Conservation (phyloP, 2,329 filamentous ascomycete genomes). For the Tolypocladium paradoxum region DNA sequence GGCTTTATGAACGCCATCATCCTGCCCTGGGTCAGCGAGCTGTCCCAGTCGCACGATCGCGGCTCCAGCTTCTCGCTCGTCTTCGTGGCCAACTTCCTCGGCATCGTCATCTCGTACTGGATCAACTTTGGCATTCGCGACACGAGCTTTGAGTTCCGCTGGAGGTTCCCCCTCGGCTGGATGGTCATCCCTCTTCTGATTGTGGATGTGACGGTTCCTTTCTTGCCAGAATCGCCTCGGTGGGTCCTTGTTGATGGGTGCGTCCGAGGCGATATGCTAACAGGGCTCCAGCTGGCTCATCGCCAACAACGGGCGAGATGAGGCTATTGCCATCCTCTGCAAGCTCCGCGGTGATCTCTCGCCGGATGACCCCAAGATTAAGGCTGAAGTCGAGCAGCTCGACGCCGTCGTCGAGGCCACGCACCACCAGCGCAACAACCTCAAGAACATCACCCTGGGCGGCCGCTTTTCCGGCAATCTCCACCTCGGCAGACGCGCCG, state of each 20-base stretch:
- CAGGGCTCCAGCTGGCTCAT: slow-evolving; percentile 22
- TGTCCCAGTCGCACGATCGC: slow-evolving; percentile 32
- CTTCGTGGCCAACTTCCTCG: slow-evolving; percentile 42
- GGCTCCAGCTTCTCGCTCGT: slow-evolving; percentile 36
- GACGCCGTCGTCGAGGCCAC: slow-evolving; percentile 27
- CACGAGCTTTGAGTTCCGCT: slow-evolving; percentile 19
- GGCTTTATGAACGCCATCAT: slow-evolving; percentile 39
- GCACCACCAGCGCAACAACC: slow-evolving; percentile 25
- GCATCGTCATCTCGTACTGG: slow-evolving; percentile 32
- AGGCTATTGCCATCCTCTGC: slow-evolving; percentile 23
- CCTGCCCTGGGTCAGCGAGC: slow-evolving; percentile 36
- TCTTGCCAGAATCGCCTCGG: slow-evolving; percentile 31
- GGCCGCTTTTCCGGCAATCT: slow-evolving; percentile 22
- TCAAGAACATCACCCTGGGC: slow-evolving; percentile 27
- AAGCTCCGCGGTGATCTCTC: slow-evolving; percentile 18
- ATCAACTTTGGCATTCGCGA: slow-evolving; percentile 23
- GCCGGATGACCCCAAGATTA: slow-evolving; percentile 19
- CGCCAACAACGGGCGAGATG: slow-evolving; percentile 18
- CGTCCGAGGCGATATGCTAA: not conserved
- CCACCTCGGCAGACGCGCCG: slow-evolving; percentile 27
- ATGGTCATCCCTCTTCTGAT: slow-evolving; percentile 30
- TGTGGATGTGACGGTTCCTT: slow-evolving; percentile 23
- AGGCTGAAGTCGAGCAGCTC: slow-evolving; percentile 26
- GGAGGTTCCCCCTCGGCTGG: slow-evolving; percentile 27
- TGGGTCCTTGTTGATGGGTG: not conserved